Evolutionary conservation across 805 yeast genomes (phyloP).

Genomic region (Candida chilensis): DNA sequence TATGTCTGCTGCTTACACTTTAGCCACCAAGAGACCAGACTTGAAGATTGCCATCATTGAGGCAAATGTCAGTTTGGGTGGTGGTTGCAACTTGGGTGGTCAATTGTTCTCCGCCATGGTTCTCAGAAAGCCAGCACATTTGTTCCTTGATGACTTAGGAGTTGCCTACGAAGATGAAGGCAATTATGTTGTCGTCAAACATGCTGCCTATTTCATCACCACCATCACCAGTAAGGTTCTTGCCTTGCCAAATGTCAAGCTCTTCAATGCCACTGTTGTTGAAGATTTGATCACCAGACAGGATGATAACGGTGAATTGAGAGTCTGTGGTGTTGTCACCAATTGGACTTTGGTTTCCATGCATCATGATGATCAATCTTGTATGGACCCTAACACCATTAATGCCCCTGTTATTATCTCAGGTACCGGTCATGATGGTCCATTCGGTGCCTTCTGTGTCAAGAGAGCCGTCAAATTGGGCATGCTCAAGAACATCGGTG

Average conservation of each 20-base stretch:
- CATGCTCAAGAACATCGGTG: conserved; percentile 37
- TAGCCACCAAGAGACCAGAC: conserved; percentile 70
- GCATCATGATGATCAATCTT: conserved; percentile 69
- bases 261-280: conserved; percentile 74
- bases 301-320: conserved; percentile 44
- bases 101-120: conserved; percentile 74
- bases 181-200: conserved; percentile 71
- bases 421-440: conserved; percentile 78
- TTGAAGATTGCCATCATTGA: conserved; percentile 67
- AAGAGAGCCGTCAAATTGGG: conserved; percentile 55
- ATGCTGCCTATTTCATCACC: conserved; percentile 70
- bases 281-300: conserved; percentile 73
- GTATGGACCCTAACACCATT: conserved; percentile 80
- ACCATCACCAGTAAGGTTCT: conserved; percentile 63
- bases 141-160: conserved; percentile 54
- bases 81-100: conserved; percentile 76
- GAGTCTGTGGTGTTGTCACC: conserved; percentile 74
- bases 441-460: conserved; percentile 73
- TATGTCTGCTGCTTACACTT: conserved; percentile 63
- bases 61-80: conserved; percentile 71
- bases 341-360: conserved; percentile 75
- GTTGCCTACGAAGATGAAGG: conserved; percentile 73
- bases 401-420: conserved; percentile 57
- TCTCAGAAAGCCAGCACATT: conserved; percentile 70
- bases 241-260: conserved; percentile 63